Conservation (phyloP, 495 filamentous ascomycete genomes). For the Hypoxylon lenormandii region DNA sequence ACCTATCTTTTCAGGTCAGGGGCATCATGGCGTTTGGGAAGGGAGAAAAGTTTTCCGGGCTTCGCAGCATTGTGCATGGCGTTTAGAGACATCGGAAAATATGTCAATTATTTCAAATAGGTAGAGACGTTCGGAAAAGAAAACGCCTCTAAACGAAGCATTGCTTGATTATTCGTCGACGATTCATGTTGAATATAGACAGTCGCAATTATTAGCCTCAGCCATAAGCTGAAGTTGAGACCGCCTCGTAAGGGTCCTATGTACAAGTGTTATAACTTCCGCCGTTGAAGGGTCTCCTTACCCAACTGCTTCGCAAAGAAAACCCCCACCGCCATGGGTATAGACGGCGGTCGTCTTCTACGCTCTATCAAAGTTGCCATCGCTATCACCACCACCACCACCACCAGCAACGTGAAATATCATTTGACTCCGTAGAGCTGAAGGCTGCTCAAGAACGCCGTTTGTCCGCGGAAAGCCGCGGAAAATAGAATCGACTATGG, state of each 20-base stretch:
- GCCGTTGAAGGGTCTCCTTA: slow-evolving; percentile 37
- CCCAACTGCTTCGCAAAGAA: slow-evolving; percentile 21
- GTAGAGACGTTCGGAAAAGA: not conserved
- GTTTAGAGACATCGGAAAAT: slow-evolving; percentile 19
- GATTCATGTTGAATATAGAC: slow-evolving; percentile 39
- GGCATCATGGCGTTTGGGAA: slow-evolving; percentile 24
- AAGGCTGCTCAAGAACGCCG: slow-evolving; percentile 33
- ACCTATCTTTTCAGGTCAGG: not conserved
- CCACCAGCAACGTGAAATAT: not conserved
- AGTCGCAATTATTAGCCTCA: slow-evolving; percentile 43
- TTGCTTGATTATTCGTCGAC: not conserved
- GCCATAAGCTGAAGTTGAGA: slow-evolving; percentile 21
- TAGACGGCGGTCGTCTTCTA: slow-evolving; percentile 18
- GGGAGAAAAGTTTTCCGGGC: not conserved
- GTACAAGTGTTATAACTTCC: slow-evolving; percentile 37
- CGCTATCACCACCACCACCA: slow-evolving; percentile 6
- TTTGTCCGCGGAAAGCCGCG: slow-evolving; percentile 7
- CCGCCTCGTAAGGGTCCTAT: slow-evolving; percentile 29
- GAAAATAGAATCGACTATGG: slow-evolving; percentile 30
- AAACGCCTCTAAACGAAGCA: not conserved
- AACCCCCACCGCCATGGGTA: slow-evolving; percentile 27
- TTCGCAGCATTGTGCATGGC: slow-evolving; percentile 30
- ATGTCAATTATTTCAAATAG: not conserved
- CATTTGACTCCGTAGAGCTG: slow-evolving; percentile 12
- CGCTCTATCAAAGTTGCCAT: slow-evolving; percentile 20